Conservation (phyloP, 192 early-diverging fungal genomes). For the Entomortierella beljakovae region DNA sequence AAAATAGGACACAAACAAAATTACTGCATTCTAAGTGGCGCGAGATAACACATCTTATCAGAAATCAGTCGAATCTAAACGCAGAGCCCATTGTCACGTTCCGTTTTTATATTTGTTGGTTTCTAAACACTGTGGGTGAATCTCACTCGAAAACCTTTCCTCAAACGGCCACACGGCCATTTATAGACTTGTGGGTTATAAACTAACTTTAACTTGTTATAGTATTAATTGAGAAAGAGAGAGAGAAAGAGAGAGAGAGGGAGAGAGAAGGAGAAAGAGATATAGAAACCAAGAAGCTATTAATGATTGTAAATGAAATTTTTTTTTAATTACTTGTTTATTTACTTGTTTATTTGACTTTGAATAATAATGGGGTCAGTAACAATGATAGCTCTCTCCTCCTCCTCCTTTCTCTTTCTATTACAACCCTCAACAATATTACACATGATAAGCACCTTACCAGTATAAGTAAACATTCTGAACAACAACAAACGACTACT, state of each 20-base stretch:
- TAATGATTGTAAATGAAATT: too few relatives aligned
- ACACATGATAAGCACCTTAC: too few relatives aligned
- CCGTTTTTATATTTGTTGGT: not conserved
- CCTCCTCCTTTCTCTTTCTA: too few relatives aligned
- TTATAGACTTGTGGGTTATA: too few relatives aligned
- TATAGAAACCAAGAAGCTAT: too few relatives aligned
- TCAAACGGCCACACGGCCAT: too few relatives aligned
- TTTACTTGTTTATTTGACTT: not conserved
- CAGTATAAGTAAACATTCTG: too few relatives aligned
- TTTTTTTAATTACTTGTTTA: too few relatives aligned
- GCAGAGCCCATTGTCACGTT: constrained; percentile 8
- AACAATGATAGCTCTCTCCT: too few relatives aligned
- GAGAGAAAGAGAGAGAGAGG: not conserved
- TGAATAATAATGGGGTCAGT: not conserved
- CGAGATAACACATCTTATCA: constrained; percentile 39
- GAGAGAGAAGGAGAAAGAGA: not conserved
- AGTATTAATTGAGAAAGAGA: not conserved
- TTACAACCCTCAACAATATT: too few relatives aligned
- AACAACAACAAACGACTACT: too few relatives aligned
- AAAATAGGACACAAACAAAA: not conserved
- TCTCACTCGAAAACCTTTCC: too few relatives aligned
- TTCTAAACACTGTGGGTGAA: not conserved
- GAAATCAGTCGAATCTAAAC: constrained; percentile 16
- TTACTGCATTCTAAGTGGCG: constrained; percentile 15
- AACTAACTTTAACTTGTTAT: not conserved